Conservation (phyloP, 2,329 filamentous ascomycete species). For the Gaeumannomyces tritici region DNA sequence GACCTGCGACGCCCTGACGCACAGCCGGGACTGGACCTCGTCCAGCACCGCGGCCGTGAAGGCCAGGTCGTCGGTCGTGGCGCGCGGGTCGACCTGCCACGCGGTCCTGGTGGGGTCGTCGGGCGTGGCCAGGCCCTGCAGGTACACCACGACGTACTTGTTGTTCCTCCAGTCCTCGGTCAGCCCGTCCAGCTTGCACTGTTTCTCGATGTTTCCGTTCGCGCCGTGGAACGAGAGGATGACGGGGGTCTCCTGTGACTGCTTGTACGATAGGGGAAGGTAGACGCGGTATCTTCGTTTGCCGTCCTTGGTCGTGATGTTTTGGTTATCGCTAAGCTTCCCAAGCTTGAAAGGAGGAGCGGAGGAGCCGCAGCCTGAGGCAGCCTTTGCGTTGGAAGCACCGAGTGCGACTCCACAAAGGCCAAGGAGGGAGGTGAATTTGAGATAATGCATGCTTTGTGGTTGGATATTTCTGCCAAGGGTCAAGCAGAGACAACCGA, state of each 20-base stretch:
- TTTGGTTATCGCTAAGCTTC: not conserved
- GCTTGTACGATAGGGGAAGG: not conserved
- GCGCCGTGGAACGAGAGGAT: slow-evolving; percentile 1
- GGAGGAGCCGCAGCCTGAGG: not conserved
- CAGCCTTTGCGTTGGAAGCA: too few relatives aligned
- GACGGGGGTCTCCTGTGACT: not conserved
- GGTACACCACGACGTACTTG: not conserved
- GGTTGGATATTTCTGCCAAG: not conserved
- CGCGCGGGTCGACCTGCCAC: slow-evolving; percentile 1
- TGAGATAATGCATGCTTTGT: not conserved
- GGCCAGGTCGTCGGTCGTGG: not conserved
- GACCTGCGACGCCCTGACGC: slow-evolving; percentile 28
- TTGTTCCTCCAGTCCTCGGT: not conserved
- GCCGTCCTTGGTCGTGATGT: not conserved
- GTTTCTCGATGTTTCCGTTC: slow-evolving; percentile 1
- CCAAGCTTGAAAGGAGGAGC: not conserved
- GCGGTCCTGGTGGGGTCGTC: not conserved
- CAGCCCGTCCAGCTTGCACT: not conserved
- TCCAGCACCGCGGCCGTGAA: not conserved
- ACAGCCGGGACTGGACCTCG: slow-evolving; percentile 8
- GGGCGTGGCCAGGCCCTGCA: not conserved
- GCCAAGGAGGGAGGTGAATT: not conserved
- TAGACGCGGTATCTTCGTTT: not conserved
- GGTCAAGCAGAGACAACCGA: not conserved
- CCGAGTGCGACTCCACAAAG: not conserved